These are phyloP conservation scores for Thermochaetoides thermophila DNA, from an alignment of 495 filamentous ascomycete genomes.

Conservation along the genomic window DNA sequence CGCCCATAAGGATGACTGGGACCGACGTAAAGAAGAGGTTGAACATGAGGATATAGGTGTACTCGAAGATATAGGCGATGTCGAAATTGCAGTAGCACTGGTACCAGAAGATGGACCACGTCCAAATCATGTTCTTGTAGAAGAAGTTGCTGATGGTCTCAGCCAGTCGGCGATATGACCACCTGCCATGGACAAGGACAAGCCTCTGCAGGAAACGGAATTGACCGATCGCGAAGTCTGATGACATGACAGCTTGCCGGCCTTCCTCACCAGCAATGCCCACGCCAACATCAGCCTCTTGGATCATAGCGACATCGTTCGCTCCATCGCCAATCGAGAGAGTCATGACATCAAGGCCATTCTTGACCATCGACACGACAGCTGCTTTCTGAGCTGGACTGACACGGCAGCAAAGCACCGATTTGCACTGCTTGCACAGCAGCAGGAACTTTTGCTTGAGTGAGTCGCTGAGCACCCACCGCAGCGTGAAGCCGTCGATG, in stretches of 20 bases:
- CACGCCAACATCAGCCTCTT: slow-evolving; percentile 95
- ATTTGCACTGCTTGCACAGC: slow-evolving; percentile 93
- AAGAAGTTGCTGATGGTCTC: slow-evolving; percentile 99
- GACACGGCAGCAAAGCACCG: slow-evolving; percentile 95
- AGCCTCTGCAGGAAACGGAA: slow-evolving; percentile 89
- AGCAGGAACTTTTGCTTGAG: slow-evolving; percentile 85
- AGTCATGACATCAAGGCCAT: slow-evolving; percentile 90
- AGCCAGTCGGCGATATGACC: slow-evolving; percentile 84
- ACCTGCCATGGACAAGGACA: slow-evolving; percentile 88
- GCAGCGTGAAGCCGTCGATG: slow-evolving; percentile 89
- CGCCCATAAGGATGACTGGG: slow-evolving; percentile 89
- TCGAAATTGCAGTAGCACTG: slow-evolving; percentile 93
- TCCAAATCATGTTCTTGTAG: slow-evolving; percentile 99
- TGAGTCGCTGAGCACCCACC: slow-evolving; percentile 68
- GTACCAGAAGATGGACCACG: slow-evolving; percentile 94
- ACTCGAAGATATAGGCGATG: slow-evolving; percentile 90
- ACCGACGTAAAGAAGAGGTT: slow-evolving; percentile 96
- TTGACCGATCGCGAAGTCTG: slow-evolving; percentile 96
- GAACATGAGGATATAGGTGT: slow-evolving; percentile 90
- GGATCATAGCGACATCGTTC: slow-evolving; percentile 99
- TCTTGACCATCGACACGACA: slow-evolving; percentile 89
- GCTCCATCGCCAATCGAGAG: slow-evolving; percentile 93
- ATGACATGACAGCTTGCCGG: slow-evolving; percentile 94
- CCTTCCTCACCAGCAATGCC: slow-evolving; percentile 97
- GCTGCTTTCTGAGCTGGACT: slow-evolving; percentile 94